phyloP scores from a whole-genome alignment of 305 asterid species.

The Rubia occidens region DNA sequence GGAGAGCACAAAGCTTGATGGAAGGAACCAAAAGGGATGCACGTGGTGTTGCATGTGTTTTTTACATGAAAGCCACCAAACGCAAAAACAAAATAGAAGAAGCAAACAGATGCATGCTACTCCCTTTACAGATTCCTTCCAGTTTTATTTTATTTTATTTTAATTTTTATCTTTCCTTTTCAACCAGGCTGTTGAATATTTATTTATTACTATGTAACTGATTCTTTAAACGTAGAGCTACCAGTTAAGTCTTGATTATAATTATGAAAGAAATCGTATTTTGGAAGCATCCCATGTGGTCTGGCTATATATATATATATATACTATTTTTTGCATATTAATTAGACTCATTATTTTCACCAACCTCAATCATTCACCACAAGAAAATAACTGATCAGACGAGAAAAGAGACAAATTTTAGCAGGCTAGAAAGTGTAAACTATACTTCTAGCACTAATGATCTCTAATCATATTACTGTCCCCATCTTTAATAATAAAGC shows the following conservation, averaged over 20 bases:
- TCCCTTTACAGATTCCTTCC: conserved; percentile 8
- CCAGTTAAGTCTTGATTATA: conserved; percentile 1
- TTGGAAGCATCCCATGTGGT: conserved; percentile 8
- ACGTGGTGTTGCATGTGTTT: conserved; percentile 25
- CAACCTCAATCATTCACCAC: conserved; percentile 22
- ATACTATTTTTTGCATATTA: no score
- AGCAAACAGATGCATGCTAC: conserved; percentile 13
- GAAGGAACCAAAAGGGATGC: conserved; percentile 13
- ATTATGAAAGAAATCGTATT: conserved; percentile 4
- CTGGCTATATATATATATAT: neutral
- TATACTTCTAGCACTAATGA: neutral
- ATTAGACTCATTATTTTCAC: conserved; percentile 9
- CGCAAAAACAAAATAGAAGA: conserved; percentile 18
- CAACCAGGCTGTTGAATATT: neutral
- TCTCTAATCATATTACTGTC: no score
- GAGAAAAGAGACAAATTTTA: neutral
- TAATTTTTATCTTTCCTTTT: conserved; percentile 7
- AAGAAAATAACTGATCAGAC: neutral
- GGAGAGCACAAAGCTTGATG: neutral
- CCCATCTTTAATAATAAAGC: neutral
- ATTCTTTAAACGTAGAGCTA: neutral
- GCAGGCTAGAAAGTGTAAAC: neutral
- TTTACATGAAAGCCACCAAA: conserved; percentile 17
- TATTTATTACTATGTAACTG: neutral
- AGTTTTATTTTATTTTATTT: neutral